A percentile compares a stretch with the other conserved stretches of the same genome.
phyloP scores from a whole-genome alignment of 2,329 filamentous ascomycete species.

The Xylariales sp. region DNA sequence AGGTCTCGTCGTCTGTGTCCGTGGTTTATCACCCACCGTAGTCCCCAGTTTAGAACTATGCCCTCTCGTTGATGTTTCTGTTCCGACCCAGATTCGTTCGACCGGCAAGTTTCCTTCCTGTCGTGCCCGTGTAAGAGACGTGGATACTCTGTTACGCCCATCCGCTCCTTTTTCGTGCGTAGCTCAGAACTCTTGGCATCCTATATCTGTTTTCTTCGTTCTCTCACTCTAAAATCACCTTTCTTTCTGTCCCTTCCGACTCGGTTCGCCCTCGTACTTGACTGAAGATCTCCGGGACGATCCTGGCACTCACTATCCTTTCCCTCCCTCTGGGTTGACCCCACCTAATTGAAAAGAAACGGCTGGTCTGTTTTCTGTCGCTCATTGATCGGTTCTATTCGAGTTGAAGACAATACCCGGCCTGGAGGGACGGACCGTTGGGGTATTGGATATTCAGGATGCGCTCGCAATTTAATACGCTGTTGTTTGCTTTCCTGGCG shows the following conservation, averaged over 20 bases:
- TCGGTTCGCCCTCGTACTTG: no score
- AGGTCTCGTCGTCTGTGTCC: no score
- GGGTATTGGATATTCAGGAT: conserved; percentile 4
- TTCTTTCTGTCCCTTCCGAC: no score
- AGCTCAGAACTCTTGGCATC: no score
- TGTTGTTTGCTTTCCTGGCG: conserved; percentile 14
- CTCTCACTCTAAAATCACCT: no score
- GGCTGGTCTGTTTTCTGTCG: conserved; percentile 21
- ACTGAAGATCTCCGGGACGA: no score
- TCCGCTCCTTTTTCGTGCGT: no score
- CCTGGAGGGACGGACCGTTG: conserved; percentile 4
- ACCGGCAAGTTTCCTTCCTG: conserved; percentile 7
- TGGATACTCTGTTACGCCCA: no score
- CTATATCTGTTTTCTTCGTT: conserved; percentile 11
- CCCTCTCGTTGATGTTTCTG: no score
- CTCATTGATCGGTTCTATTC: conserved; percentile 4
- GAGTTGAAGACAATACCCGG: neutral
- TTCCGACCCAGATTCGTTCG: no score
- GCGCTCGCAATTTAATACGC: conserved; percentile 4
- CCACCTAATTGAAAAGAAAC: conserved; percentile 11
- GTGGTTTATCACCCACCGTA: no score
- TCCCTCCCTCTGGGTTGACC: conserved; percentile 5
- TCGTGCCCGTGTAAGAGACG: conserved; percentile 14
- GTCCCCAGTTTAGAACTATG: no score
- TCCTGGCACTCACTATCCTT: conserved; percentile 17